These are phyloP conservation scores for Alloascoidea hylecoeti DNA, from an alignment of 805 yeast species.

Conservation along the genomic window DNA sequence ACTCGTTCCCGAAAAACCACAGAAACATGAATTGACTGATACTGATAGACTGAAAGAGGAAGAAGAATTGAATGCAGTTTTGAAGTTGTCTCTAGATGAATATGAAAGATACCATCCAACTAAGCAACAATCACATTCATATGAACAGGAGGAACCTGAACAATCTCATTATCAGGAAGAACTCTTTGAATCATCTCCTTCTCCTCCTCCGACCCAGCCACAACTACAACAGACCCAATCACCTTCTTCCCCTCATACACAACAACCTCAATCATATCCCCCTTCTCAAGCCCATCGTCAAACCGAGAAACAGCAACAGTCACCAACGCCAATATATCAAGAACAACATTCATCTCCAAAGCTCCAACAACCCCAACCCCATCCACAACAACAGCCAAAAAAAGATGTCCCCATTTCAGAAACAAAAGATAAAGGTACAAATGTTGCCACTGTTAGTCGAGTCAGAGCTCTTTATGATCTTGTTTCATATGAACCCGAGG, in stretches of 20 bases:
- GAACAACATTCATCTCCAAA: constrained; percentile 4
- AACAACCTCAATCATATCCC: constrained; percentile 2
- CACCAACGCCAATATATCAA: constrained; percentile 9
- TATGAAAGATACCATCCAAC: constrained; percentile 24
- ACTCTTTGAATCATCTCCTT: constrained; percentile 3
- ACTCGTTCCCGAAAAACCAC: constrained; percentile 41
- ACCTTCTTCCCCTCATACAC: constrained; percentile 6
- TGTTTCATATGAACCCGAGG: constrained; percentile 68
- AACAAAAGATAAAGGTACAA: constrained; percentile 12
- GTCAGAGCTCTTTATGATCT: constrained; percentile 84
- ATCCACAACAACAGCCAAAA: constrained; percentile 8
- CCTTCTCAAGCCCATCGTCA: neutral
- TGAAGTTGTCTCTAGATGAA: constrained; percentile 61
- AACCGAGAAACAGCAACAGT: neutral
- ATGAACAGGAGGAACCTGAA: constrained; percentile 3
- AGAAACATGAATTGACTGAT: constrained; percentile 31
- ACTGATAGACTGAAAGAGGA: constrained; percentile 50
- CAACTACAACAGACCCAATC: constrained; percentile 7
- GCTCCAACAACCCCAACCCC: constrained; percentile 7
- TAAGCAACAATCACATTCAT: constrained; percentile 1
- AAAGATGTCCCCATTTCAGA: constrained; percentile 8
- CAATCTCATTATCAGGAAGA: constrained; percentile 4
- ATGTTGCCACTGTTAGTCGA: constrained; percentile 31
- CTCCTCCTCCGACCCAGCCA: neutral
- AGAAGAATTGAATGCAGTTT: constrained; percentile 62